Evolutionary conservation across 163 green algal genomes (phyloP).

Genomic region (Scenedesmus sp.): DNA sequence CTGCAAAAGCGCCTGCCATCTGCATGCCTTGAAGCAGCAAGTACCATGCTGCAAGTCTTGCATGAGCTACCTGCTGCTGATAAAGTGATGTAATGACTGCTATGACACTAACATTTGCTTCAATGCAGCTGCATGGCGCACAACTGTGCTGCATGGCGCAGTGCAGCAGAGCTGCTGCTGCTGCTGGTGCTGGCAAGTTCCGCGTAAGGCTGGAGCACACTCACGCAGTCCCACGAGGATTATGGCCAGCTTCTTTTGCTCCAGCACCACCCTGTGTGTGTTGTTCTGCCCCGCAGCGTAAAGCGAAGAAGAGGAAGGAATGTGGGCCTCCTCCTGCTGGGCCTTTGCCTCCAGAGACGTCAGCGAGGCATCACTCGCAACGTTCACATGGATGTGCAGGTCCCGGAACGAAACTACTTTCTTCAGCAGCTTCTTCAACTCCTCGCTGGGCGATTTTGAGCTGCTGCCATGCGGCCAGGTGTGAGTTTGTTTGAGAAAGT

Average conservation of each 20-base stretch:
- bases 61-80: not conserved
- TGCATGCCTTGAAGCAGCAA: not conserved
- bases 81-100: too few relatives aligned
- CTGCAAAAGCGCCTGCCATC: not conserved
- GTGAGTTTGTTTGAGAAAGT: not conserved
- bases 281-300: constrained; percentile 4
- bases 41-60: not conserved
- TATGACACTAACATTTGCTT: not conserved
- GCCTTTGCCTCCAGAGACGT: not conserved
- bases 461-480: not conserved
- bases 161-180: not conserved
- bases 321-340: not conserved
- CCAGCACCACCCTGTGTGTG: constrained; percentile 27
- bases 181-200: not conserved
- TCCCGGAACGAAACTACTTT: not conserved
- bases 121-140: not conserved
- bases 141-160: not conserved
- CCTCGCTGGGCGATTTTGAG: not conserved
- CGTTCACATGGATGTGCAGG: constrained; percentile 19
- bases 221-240: constrained; percentile 55
- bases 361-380: not conserved
- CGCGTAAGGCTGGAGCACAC: not conserved
- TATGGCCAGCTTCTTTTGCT: constrained; percentile 66
- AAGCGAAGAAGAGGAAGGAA: not conserved
- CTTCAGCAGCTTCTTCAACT: constrained; percentile 7